Percentiles rank a stretch among this genome's conserved stretches.
Evolutionary conservation across 2,329 filamentous ascomycete species (phyloP).

Genomic region (Trichoderma sp.): DNA sequence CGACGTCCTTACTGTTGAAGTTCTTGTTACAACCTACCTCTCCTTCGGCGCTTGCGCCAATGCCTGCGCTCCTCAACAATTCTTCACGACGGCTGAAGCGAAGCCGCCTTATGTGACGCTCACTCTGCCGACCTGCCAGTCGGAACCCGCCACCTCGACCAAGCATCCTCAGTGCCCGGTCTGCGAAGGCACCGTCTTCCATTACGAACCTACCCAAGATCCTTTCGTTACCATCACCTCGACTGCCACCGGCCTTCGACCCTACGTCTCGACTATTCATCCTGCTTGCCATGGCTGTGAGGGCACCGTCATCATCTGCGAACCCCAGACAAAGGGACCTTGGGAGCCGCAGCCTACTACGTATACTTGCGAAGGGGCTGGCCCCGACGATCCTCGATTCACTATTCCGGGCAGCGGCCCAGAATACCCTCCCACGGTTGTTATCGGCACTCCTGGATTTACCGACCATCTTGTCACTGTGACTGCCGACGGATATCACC

Average conservation of each 20-base stretch:
- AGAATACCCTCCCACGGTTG: constrained; percentile 29
- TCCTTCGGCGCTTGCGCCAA: constrained; percentile 29
- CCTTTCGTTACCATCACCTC: constrained; percentile 35
- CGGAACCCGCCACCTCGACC: constrained; percentile 32
- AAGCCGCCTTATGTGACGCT: constrained; percentile 29
- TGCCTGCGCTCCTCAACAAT: constrained; percentile 20
- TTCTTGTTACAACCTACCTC: constrained; percentile 31
- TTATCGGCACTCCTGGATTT: constrained; percentile 30
- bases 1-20: constrained; percentile 29
- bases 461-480: constrained; percentile 28
- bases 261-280: constrained; percentile 33
- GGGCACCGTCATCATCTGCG: constrained; percentile 36
- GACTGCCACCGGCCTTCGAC: constrained; percentile 18
- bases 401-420: constrained; percentile 28
- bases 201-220: constrained; percentile 35
- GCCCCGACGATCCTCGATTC: constrained; percentile 22
- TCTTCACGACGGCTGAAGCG: constrained; percentile 16
- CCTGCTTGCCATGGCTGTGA: constrained; percentile 33
- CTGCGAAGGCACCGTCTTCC: constrained; percentile 35
- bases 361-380: constrained; percentile 26
- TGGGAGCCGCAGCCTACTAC: constrained; percentile 15
- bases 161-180: constrained; percentile 32
- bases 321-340: constrained; percentile 29
- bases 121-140: constrained; percentile 33
- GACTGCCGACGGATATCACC: constrained; percentile 26